Base-by-base conservation (phyloP, 306 rosid genomes). In the Parietaria judaica region DNA sequence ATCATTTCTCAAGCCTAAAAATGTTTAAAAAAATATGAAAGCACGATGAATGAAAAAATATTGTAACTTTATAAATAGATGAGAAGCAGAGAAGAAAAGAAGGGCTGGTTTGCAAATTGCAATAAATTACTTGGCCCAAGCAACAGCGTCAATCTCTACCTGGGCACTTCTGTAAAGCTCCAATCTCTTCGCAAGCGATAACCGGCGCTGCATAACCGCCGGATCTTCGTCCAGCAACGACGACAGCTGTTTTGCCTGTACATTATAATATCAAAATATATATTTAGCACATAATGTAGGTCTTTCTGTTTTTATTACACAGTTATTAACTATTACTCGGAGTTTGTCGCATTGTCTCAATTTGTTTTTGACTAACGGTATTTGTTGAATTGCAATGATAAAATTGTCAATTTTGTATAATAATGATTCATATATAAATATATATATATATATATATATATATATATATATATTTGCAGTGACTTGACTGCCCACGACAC, bases 121-220 rank as follows among this genome's bases (percentile, higher is more conserved):
- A 35, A 14, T 8, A n/a, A 34, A 31, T 59, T 67, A 73, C 66
- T 68, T 73, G 8, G 73, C 34, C 78, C 78, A 73, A 51, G 78
- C 73, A 58, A 78, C 83, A 1, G 74, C 70, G 39, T 78, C 79
- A 23, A 78, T 66, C 66, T 74, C 74, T 23, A 57, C 38, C 53
- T 73, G 79, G 31, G 83, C 83, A 58, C 71, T 67, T 67, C 76
- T 63, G 71, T 78, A 78, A 12, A 73, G 15, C 56, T 78, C 83
- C 49, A 78, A 66, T 74, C 79, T 70, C 66, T 49, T 74, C 1
- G 55, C 74, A 8, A 70, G 66, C 16, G 63, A 66, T 17, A 49
- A 63, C 8, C 79, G 71, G 8, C 77, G 76, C 59, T 78, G 74
- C 79, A 78, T 78, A n/a, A 78, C 63, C n/a, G 74, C 74, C 0